These are phyloP conservation scores for Noccaea bulbosa DNA, from an alignment of 345 rosid species.

Conservation along the genomic window DNA sequence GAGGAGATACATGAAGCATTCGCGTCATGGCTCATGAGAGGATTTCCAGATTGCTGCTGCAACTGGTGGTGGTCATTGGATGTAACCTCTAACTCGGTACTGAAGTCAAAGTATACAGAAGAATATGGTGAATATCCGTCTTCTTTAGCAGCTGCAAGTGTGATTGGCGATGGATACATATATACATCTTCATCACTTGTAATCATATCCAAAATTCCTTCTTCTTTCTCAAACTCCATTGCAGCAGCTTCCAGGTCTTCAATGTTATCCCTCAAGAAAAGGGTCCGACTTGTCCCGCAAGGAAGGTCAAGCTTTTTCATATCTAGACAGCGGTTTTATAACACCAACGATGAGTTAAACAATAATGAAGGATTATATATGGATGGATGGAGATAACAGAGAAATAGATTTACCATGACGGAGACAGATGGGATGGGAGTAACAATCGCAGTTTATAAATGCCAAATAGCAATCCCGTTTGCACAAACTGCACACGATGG, in stretches of 20 bases:
- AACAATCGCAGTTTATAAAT: constrained; percentile 73
- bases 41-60: constrained; percentile 29
- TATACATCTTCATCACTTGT: constrained; percentile 58
- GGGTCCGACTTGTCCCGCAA: constrained; percentile 66
- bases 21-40: constrained; percentile 41
- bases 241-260: constrained; percentile 86
- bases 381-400: constrained; percentile 7
- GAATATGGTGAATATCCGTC: constrained; percentile 79
- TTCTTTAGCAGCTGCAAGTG: constrained; percentile 43
- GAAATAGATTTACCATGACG: constrained; percentile 69
- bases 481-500: constrained; percentile 84
- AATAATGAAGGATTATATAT: not conserved
- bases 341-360: constrained; percentile 22
- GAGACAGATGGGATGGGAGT: constrained; percentile 71
- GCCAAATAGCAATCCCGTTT: constrained; percentile 93
- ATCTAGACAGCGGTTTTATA: constrained; percentile 51
- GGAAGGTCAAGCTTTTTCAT: constrained; percentile 61
- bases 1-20: constrained; percentile 57
- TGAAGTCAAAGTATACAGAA: constrained; percentile 52
- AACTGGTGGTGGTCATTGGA: constrained; percentile 20
- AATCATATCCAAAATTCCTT: constrained; percentile 42
- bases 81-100: constrained; percentile 18
- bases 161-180: constrained; percentile 52
- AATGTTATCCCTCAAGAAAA: constrained; percentile 79
- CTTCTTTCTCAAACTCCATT: constrained; percentile 68